These are phyloP conservation scores for Calonectria henricotiae DNA, from an alignment of 2,329 filamentous ascomycete species.

Conservation along the genomic window DNA sequence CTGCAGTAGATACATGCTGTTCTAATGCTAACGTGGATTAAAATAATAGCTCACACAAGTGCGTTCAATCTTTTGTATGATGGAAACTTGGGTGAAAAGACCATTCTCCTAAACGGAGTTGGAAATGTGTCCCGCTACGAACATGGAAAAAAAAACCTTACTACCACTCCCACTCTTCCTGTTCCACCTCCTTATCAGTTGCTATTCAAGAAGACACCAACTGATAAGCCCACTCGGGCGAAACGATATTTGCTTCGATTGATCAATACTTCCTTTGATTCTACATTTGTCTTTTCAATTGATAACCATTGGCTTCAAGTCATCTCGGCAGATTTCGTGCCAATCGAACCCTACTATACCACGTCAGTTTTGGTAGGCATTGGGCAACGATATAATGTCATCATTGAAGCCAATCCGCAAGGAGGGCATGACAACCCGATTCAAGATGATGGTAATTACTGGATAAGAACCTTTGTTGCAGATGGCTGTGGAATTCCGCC, in stretches of 20 bases:
- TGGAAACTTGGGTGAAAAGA: conserved; percentile 33
- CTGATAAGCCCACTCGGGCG: conserved; percentile 39
- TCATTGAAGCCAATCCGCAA: conserved; percentile 42
- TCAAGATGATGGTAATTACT: conserved; percentile 45
- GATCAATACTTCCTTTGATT: conserved; percentile 48
- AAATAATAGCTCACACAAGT: conserved; percentile 39
- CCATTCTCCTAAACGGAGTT: conserved; percentile 44
- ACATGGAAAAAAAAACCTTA: background rate
- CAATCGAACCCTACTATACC: conserved; percentile 43
- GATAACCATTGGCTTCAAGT: conserved; percentile 48
- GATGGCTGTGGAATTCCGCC: conserved; percentile 17
- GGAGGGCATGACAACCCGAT: conserved; percentile 34
- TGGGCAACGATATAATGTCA: conserved; percentile 46
- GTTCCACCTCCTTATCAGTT: conserved; percentile 38
- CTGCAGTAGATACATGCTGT: background rate
- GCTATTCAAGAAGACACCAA: conserved; percentile 44
- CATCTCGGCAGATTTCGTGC: conserved; percentile 44
- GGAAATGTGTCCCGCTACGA: conserved; percentile 41
- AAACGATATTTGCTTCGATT: conserved; percentile 44
- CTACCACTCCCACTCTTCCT: conserved; percentile 13
- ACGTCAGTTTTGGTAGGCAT: conserved; percentile 42
- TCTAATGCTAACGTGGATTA: background rate
- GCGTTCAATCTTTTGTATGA: conserved; percentile 39
- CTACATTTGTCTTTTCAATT: conserved; percentile 47
- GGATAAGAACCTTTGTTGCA: conserved; percentile 47